Evolutionary conservation across 306 rosid species (phyloP), one percentile per base, ranked within the genome.

Genomic region (Datisca glomerata): DNA sequence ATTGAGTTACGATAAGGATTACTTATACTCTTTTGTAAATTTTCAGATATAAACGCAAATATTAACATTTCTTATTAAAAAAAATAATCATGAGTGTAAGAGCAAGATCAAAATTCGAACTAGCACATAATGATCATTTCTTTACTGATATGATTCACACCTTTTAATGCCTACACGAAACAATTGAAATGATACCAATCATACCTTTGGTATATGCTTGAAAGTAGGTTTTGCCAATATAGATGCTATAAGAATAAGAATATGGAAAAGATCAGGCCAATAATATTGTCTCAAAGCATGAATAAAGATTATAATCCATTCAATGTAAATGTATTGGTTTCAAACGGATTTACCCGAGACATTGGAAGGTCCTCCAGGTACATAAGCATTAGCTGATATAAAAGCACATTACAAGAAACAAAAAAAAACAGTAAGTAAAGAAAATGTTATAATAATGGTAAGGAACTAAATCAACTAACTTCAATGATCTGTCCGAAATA

Each of bases 131-230:
- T n/a, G n/a, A n/a, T n/a, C n/a, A n/a, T n/a, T n/a, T n/a, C n/a
- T n/a, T n/a, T n/a, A n/a, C n/a, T n/a, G n/a, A n/a, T n/a, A n/a
- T n/a, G n/a, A n/a, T n/a, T n/a, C n/a, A n/a, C n/a, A n/a, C n/a
- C n/a, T n/a, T n/a, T n/a, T n/a, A n/a, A n/a, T n/a, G n/a, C n/a
- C n/a, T n/a, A n/a, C n/a, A n/a, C n/a, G n/a, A n/a, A n/a, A 41
- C 45, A 36, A 63, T 53, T 15, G 47, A 40, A 39, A 53, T 29
- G 31, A 55, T 51, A 46, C 18, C 36, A 49, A 68, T 49, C 63
- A 56, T 41, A 89, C 97, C 97, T 89, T 89, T 22, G 97, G 97
- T 45, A 89, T 77, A 61, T 89, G 95, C 67, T 83, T 83, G 91
- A 83, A 80, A 53, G 72, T 53, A 45, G 81, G 93, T 46, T 72